Conservation (phyloP, 2,329 filamentous ascomycete species). For the Apiospora kogelbergensis region DNA sequence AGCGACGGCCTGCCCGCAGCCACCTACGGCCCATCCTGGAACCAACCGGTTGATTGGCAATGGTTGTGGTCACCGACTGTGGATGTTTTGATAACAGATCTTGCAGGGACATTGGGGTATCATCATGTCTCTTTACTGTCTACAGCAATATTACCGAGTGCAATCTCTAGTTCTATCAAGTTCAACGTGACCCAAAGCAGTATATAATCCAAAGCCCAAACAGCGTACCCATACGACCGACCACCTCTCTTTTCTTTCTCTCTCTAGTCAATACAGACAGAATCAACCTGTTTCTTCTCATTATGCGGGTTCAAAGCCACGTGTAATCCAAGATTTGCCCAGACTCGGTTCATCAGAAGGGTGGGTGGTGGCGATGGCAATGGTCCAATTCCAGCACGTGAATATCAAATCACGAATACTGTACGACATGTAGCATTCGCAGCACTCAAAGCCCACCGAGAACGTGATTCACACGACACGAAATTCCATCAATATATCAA, state of each 20-base stretch:
- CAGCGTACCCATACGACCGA: neutral
- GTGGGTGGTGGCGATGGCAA: neutral
- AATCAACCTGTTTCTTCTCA: neutral
- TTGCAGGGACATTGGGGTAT: neutral
- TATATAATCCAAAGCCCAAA: neutral
- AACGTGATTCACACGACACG: neutral
- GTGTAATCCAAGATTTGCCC: neutral
- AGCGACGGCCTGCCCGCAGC: no score
- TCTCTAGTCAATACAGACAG: no score
- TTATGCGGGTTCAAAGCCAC: neutral
- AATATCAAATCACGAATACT: neutral
- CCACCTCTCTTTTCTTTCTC: no score
- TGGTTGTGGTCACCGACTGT: no score
- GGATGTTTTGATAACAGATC: no score
- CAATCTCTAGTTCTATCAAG: slow-evolving; percentile 6
- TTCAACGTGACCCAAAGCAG: neutral
- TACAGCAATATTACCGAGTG: neutral
- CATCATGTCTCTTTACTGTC: slow-evolving; percentile 1
- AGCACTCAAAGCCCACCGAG: neutral
- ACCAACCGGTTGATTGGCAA: no score
- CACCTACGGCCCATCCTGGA: no score
- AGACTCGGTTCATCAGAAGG: neutral
- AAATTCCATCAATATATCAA: neutral
- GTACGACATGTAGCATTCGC: neutral
- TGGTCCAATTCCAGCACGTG: neutral